Conservation (phyloP, 129 eudicot species). For the Chrysanthemum lavandulifolium region DNA sequence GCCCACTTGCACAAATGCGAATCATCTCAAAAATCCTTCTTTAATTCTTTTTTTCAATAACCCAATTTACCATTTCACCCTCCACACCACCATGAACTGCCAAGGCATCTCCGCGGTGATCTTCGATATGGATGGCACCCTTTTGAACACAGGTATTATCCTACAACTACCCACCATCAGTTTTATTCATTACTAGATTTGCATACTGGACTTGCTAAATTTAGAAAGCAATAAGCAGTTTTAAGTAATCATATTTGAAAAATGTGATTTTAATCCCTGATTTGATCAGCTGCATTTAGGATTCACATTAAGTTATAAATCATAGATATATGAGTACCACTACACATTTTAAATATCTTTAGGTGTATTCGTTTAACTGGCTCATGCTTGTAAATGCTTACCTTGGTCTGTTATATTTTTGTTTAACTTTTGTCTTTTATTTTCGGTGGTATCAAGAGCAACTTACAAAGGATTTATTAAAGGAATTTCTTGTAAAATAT, state of each 20-base stretch:
- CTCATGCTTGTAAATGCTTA: not conserved
- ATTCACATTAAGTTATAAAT: too few relatives aligned
- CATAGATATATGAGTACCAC: too few relatives aligned
- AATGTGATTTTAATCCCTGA: not conserved
- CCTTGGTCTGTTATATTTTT: not conserved
- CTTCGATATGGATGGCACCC: conserved; percentile 77
- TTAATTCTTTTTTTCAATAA: not conserved
- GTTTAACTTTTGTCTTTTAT: not conserved
- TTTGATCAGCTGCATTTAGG: not conserved
- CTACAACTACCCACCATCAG: not conserved
- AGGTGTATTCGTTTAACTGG: not conserved
- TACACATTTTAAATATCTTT: not conserved
- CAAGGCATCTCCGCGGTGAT: conserved; percentile 49
- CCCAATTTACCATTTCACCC: not conserved
- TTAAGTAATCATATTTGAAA: not conserved
- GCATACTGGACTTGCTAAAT: too few relatives aligned
- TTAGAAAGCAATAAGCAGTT: not conserved
- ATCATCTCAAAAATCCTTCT: not conserved
- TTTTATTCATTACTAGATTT: not conserved
- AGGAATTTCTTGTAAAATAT: conserved; percentile 61
- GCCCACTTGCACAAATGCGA: conserved; percentile 1
- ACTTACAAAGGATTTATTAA: conserved; percentile 46
- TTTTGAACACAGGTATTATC: conserved; percentile 57
- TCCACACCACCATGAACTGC: conserved; percentile 22
- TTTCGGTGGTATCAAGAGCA: conserved; percentile 42